Evolutionary conservation across 306 rosid genomes (phyloP), one percentile per base, ranked within the genome.

Genomic region (Cucumis hystrix): DNA sequence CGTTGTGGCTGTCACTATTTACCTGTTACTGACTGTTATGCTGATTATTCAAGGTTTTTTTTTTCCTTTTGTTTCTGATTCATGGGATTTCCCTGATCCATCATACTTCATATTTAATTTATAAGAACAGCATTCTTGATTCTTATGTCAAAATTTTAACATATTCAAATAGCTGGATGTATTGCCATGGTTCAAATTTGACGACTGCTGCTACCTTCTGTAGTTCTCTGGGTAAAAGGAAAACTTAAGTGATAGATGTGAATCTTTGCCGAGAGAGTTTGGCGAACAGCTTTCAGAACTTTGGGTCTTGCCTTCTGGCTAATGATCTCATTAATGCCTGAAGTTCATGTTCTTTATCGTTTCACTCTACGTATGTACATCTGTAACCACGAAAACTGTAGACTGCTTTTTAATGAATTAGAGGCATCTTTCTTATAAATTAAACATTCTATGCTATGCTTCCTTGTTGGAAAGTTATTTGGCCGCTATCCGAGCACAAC

Each of bases 11-110:
- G 79, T 87, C 83, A 75, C 71, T 79, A 79, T 80, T 71, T 78
- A 87, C 81, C 83, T 85, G 83, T 84, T 84, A 83, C 86, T 82
- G 90, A 69, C 75, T 82, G 43, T 79, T 69, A 69, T 83, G 90
- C 85, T 85, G 67, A 80, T 82, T 85, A 83, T 90, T 85, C 78
- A 60, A 80, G 86, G 88, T 90, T 87, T 86, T 67, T 51, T 51
- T 51, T 51, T 51, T 6, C 21, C 21, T 55, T 52, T 85, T 73
- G 63, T 73, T 73, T 73, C 77, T 73, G 85, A 84, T 86, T 76
- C 82, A 71, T 71, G 76, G 76, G 76, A 71, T 73, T 81, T 81
- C 83, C 84, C 77, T 73, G 77, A 73, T 73, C 62, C 77, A 52
- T 73, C 77, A 30, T 52, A 28, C 40, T 73, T 73, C 58, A 30